Evolutionary conservation across 306 rosid genomes (phyloP), one percentile per base, ranked within the genome.

Genomic region (Quillaja saponaria): DNA sequence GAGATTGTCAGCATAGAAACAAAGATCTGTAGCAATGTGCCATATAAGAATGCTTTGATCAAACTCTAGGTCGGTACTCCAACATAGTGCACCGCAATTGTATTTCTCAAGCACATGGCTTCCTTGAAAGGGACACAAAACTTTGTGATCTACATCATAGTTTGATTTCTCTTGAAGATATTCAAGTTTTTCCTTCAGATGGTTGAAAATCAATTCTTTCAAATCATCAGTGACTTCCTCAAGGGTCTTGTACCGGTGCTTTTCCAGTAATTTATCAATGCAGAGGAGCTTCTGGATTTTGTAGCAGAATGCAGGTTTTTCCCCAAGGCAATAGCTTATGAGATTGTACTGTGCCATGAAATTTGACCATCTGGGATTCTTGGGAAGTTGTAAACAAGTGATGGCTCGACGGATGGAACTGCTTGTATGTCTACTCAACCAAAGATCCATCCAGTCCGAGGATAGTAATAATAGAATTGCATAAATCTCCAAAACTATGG

Each of bases 21-120:
- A 60, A 6, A 60, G 8, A 14, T 44, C 66, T 13, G 52, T 60
- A 3, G 66, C 66, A 13, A 60, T 13, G 10, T 60, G 65, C 65
- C 53, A 60, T 3, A 60, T 14, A 9, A 60, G 39, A 42, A 60
- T 42, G n/a, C 13, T 60, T 14, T 19, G 49, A 14, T 58, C 64
- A 41, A 40, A 38, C 20, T 41, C 64, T 19, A 3, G 17, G 14
- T 41, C 14, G 14, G 34, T n/a, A 10, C 33, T 58, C 37, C 49
- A 39, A 4, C 6, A 11, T 1, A 58, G 13, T 1, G 34, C 14
- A 13, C 0, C 0, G 15, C 18, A 14, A 3, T 13, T 0, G 12
- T 0, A 6, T 9, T 42, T 25, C 9, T 42, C 25, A 60, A 60
- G 52, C 12, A 42, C 53, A 5, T 3, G 7, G 7, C 20, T 17